Conservation (phyloP, 2,329 filamentous ascomycete genomes). For the Alternaria sp. region DNA sequence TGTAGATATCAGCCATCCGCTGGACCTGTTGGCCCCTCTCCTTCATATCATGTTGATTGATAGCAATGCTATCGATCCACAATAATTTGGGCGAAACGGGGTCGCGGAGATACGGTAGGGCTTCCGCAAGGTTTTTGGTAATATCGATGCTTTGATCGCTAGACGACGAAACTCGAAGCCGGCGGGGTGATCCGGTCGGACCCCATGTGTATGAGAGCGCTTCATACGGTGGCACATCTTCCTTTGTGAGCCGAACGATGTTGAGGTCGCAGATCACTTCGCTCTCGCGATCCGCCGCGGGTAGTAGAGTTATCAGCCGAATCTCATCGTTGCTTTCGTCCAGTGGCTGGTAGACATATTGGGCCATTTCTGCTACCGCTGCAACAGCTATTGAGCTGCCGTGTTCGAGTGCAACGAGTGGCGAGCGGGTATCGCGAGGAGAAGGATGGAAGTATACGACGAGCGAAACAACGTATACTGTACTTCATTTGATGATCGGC, state of each 20-base stretch:
- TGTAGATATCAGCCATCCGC: background rate
- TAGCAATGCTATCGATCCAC: background rate
- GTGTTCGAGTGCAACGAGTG: background rate
- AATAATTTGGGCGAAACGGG: background rate
- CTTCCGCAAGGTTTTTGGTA: background rate
- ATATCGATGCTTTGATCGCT: background rate
- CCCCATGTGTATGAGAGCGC: background rate
- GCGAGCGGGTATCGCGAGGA: background rate
- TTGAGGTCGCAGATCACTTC: conserved; percentile 1
- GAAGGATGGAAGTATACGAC: background rate
- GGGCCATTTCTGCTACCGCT: background rate
- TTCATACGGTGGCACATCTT: background rate
- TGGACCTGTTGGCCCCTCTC: background rate
- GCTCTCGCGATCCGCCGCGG: background rate
- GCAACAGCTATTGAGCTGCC: background rate
- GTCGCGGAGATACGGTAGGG: background rate
- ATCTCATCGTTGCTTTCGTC: background rate
- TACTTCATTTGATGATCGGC: background rate
- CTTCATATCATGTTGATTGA: background rate
- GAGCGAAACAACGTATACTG: background rate
- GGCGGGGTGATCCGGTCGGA: background rate
- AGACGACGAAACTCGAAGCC: background rate
- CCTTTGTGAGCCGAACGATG: background rate
- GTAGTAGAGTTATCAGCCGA: background rate
- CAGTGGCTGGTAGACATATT: background rate